Conservation (phyloP, 2,329 filamentous ascomycete genomes). For the Ustilaginoidea virens region DNA sequence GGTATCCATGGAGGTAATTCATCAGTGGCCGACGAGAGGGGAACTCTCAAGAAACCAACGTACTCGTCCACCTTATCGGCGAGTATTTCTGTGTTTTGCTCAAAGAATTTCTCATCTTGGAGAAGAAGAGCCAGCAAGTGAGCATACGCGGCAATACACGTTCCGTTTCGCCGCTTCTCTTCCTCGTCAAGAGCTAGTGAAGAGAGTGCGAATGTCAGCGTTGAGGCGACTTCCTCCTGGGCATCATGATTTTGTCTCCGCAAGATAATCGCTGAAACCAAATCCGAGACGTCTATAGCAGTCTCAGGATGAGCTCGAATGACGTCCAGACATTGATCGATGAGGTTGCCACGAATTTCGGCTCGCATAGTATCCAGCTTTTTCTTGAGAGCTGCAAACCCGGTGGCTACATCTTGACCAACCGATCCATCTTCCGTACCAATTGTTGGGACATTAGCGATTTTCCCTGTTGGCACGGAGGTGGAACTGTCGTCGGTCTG, state of each 20-base stretch:
- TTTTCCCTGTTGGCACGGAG: constrained; percentile 4
- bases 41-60: constrained; percentile 62
- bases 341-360: constrained; percentile 58
- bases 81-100: constrained; percentile 56
- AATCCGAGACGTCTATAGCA: constrained; percentile 79
- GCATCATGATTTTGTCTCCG: constrained; percentile 38
- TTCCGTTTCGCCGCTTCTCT: constrained; percentile 46
- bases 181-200: constrained; percentile 47
- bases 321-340: constrained; percentile 81
- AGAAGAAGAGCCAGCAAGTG: constrained; percentile 81
- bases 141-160: constrained; percentile 69
- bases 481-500: constrained; percentile 1
- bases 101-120: constrained; percentile 70
- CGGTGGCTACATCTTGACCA: constrained; percentile 6
- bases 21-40: constrained; percentile 50
- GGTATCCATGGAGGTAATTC: constrained; percentile 87
- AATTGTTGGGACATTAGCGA: constrained; percentile 1
- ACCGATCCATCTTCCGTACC: constrained; percentile 6
- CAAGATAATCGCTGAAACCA: constrained; percentile 60
- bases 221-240: constrained; percentile 63
- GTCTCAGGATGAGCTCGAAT: constrained; percentile 76
- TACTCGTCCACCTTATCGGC: constrained; percentile 64
- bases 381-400: constrained; percentile 38
- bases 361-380: constrained; percentile 64
- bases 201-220: constrained; percentile 70